These are phyloP conservation scores for Colletotrichum truncatum DNA, from an alignment of 2,329 filamentous ascomycete species.

Conservation along the genomic window DNA sequence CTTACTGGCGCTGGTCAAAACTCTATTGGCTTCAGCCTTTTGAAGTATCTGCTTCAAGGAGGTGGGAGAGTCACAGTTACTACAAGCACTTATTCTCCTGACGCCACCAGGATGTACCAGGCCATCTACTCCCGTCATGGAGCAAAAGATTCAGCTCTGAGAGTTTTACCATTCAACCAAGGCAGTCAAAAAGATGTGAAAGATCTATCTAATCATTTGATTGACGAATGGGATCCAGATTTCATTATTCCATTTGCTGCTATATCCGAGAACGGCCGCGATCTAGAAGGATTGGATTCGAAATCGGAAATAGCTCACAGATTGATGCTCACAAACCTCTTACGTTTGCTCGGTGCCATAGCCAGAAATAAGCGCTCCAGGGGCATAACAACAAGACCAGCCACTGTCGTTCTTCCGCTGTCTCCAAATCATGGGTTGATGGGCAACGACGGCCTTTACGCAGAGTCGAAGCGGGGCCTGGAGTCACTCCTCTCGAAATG, in stretches of 20 bases:
- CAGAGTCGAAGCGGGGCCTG: constrained; percentile 94
- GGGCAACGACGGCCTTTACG: constrained; percentile 96
- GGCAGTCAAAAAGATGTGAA: constrained; percentile 98
- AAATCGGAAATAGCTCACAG: constrained; percentile 97
- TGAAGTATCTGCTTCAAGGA: constrained; percentile 94
- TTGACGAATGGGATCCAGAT: constrained; percentile 98
- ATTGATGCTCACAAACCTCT: constrained; percentile 97
- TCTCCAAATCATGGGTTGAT: constrained; percentile 99
- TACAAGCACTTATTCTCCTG: constrained; percentile 94
- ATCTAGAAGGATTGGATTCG: constrained; percentile 95
- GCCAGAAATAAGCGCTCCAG: constrained; percentile 88
- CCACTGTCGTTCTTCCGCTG: constrained; percentile 93
- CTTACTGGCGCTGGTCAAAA: constrained; percentile 98
- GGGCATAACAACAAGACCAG: constrained; percentile 92
- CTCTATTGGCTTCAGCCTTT: constrained; percentile 94
- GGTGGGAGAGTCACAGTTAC: constrained; percentile 97
- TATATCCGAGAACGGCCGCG: constrained; percentile 95
- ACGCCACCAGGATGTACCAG: constrained; percentile 99
- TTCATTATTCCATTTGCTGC: constrained; percentile 96
- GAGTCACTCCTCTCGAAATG: constrained; percentile 98
- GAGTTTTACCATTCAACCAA: constrained; percentile 98
- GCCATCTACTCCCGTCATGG: constrained; percentile 95
- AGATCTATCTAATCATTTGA: constrained; percentile 92
- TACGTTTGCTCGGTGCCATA: constrained; percentile 88
- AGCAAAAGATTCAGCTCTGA: constrained; percentile 91